Conservation (phyloP, 768 basidiomycete genomes). For the Brasilioporus rufonigricans region DNA sequence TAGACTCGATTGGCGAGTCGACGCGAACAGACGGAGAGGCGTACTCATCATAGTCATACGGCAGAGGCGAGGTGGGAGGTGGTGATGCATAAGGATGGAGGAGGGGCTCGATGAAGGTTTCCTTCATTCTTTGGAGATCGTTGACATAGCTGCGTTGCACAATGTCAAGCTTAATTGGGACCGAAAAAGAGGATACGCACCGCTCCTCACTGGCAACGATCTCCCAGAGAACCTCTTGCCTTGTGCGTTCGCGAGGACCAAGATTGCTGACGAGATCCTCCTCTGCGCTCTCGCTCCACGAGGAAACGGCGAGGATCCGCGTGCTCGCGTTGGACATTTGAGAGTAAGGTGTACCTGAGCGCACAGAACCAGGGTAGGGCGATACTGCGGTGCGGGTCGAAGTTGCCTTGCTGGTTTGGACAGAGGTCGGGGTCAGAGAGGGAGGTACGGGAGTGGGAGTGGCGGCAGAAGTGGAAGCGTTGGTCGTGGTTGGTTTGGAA, state of each 20-base stretch:
- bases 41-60: constrained; percentile 71
- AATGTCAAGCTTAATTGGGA: constrained; percentile 16
- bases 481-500: constrained; percentile 43
- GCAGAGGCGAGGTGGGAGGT: constrained; percentile 42
- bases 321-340: constrained; percentile 71
- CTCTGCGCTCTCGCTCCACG: constrained; percentile 94
- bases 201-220: constrained; percentile 96
- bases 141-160: constrained; percentile 74
- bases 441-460: constrained; percentile 46
- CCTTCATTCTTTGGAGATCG: constrained; percentile 88
- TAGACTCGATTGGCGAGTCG: constrained; percentile 68
- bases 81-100: constrained; percentile 71
- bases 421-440: constrained; percentile 55
- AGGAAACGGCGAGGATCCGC: constrained; percentile 71
- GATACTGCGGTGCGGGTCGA: constrained; percentile 62
- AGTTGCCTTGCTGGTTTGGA: constrained; percentile 52
- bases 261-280: constrained; percentile 92
- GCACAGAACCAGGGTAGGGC: constrained; percentile 69
- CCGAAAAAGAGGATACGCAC: constrained; percentile 39
- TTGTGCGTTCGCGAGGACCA: constrained; percentile 89
- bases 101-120: constrained; percentile 87
- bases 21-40: constrained; percentile 34
- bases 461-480: constrained; percentile 38
- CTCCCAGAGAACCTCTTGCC: constrained; percentile 96
- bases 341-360: constrained; percentile 81